Evolutionary conservation across 169 alveolate species (phyloP), one percentile per base, ranked within the genome.

Genomic region (Plasmodium knowlesi): DNA sequence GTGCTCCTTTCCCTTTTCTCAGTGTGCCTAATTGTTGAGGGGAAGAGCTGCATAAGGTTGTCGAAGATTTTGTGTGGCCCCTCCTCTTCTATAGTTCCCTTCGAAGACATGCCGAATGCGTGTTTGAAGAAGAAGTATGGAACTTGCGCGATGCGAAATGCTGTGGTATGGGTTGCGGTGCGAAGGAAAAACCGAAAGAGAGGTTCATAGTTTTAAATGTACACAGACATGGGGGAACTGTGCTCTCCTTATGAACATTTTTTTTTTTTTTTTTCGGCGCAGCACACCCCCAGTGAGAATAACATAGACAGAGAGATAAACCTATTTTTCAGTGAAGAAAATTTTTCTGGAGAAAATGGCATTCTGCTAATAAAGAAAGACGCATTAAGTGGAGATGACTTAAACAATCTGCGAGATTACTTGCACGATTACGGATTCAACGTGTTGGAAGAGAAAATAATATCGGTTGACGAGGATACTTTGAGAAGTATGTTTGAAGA

Each of bases 41-140:
- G 92, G 12, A 46, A 6, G 5, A 91, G 82, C 54, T 91, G 95
- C 32, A 28, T 71, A 81, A 71, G 61, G 30, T 14, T 82, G 43
- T 61, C 81, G 22, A 37, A 82, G 34, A 81, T 91, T 81, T 22
- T 91, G 37, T 91, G 95, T 43, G 92, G 95, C 16, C 92, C 92
- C 16, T 82, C 86, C 57, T 67, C 83, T 19, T 91, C 95, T 14
- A 46, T 30, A 46, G 79, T 81, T 22, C 19, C 22, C 32, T 91
- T 81, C 71, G 79, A 91, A 4, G 37, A 91, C 46, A 67, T 91
- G 37, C 95, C 95, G 25, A n/a, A 39, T 30, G 37, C 57, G 5
- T 91, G 95, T 30, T 28, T 91, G 73, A 91, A 91, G 70, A 91
- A 72, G 34, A 91, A 91, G 83, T 91, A 91, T 82, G 95, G 95